These are phyloP conservation scores for Lipomyces yamadae DNA, from an alignment of 805 yeast species.

Conservation along the genomic window DNA sequence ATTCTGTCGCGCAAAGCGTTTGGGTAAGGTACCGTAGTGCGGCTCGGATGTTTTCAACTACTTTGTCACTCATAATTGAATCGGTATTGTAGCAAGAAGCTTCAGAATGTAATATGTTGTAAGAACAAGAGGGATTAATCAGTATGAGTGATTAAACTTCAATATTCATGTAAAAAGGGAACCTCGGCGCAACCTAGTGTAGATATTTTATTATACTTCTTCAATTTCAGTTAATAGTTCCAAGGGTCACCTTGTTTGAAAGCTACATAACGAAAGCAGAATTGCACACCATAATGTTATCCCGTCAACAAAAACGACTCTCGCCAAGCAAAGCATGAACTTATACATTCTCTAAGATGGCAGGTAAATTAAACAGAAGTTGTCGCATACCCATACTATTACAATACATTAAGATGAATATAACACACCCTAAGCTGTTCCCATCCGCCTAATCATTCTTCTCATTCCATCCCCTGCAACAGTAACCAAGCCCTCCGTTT, in stretches of 20 bases:
- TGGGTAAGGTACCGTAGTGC: not conserved
- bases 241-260: no score
- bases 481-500: constrained; percentile 69
- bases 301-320: not conserved
- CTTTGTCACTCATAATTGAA: no score
- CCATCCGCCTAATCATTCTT: constrained; percentile 55
- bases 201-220: no score
- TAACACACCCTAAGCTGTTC: constrained; percentile 8
- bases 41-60: not conserved
- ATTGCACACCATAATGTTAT: not conserved
- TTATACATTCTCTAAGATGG: not conserved
- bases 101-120: no score
- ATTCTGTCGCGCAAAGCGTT: not conserved
- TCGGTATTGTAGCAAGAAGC: no score
- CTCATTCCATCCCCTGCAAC: constrained; percentile 75
- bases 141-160: no score
- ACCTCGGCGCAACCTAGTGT: no score
- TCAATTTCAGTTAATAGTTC: no score
- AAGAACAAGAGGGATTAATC: no score
- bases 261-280: no score
- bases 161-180: no score
- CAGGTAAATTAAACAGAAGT: not conserved
- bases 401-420: not conserved
- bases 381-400: not conserved
- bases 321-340: not conserved